These are phyloP conservation scores for Yarrowia keelungensis DNA, from an alignment of 805 yeast genomes.

Conservation along the genomic window DNA sequence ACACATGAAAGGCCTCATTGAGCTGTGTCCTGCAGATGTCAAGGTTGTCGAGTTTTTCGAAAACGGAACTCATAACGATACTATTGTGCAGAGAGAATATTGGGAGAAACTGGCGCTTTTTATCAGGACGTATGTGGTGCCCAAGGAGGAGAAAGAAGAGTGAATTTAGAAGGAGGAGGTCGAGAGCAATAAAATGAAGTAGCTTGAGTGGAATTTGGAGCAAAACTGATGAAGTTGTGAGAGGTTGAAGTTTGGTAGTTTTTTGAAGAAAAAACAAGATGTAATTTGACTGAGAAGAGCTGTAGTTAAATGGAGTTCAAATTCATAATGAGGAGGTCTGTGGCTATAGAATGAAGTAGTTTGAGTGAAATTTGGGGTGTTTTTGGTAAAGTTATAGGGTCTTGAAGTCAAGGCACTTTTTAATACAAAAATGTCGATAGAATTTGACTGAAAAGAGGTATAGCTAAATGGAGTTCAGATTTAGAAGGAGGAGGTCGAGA, in stretches of 20 bases:
- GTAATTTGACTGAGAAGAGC: too few species aligned
- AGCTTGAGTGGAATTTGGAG: not conserved
- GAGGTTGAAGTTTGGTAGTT: too few species aligned
- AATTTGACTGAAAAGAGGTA: too few species aligned
- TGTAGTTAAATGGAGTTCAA: too few species aligned
- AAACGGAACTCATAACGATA: slow-evolving; percentile 81
- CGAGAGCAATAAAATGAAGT: not conserved
- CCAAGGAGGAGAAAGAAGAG: not conserved
- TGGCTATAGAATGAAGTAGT: not conserved
- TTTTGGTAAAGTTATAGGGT: too few species aligned
- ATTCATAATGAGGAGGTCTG: too few species aligned
- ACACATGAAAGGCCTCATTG: slow-evolving; percentile 72
- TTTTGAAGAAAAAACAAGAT: too few species aligned
- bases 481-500: too few species aligned
- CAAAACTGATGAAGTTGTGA: too few species aligned
- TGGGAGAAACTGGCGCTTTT: slow-evolving; percentile 75
- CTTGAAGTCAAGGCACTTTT: too few species aligned
- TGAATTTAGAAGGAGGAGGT: not conserved
- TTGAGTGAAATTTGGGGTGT: not conserved
- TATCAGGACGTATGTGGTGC: not conserved
- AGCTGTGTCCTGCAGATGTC: slow-evolving; percentile 56
- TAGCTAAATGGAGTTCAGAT: too few species aligned
- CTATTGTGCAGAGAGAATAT: slow-evolving; percentile 74
- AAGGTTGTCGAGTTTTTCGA: slow-evolving; percentile 65
- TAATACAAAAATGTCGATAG: too few species aligned